Percentiles rank a stretch among this genome's conserved stretches.
Conservation (phyloP, 106 monocot species). For the Ottelia alismoides region DNA sequence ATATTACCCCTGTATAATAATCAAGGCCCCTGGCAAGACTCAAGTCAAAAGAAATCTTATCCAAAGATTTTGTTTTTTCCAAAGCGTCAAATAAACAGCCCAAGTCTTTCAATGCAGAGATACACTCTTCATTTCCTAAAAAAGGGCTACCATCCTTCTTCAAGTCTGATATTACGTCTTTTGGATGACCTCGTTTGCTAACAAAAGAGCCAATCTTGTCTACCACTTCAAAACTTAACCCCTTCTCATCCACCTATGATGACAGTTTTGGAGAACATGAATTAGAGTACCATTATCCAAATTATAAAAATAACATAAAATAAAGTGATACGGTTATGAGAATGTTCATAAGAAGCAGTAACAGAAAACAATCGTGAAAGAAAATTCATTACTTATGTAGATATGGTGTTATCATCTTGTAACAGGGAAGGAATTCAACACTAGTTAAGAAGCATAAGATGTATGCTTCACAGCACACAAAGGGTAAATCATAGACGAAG, state of each 20-base stretch:
- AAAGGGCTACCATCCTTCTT: constrained; percentile 52
- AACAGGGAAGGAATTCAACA: no score
- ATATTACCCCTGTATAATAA: constrained; percentile 98
- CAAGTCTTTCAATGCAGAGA: constrained; percentile 63
- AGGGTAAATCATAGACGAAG: no score
- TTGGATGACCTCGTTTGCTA: constrained; percentile 66
- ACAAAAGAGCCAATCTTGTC: constrained; percentile 83
- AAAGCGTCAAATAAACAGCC: constrained; percentile 76
- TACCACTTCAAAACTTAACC: constrained; percentile 56
- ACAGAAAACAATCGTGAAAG: no score
- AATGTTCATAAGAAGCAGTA: no score
- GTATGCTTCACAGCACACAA: no score
- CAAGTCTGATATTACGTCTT: constrained; percentile 63
- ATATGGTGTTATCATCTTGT: no score
- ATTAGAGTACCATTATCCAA: no score
- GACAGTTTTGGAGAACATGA: not conserved
- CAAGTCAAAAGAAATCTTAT: constrained; percentile 86
- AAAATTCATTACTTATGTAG: no score
- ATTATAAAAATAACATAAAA: no score
- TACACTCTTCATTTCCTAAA: constrained; percentile 42
- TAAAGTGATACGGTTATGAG: no score
- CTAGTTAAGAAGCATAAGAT: no score
- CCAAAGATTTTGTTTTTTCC: constrained; percentile 49
- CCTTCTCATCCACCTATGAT: constrained; percentile 93
- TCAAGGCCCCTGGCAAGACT: constrained; percentile 99